phyloP scores from a whole-genome alignment of 2,329 filamentous ascomycete species.

The Alternaria solani region DNA sequence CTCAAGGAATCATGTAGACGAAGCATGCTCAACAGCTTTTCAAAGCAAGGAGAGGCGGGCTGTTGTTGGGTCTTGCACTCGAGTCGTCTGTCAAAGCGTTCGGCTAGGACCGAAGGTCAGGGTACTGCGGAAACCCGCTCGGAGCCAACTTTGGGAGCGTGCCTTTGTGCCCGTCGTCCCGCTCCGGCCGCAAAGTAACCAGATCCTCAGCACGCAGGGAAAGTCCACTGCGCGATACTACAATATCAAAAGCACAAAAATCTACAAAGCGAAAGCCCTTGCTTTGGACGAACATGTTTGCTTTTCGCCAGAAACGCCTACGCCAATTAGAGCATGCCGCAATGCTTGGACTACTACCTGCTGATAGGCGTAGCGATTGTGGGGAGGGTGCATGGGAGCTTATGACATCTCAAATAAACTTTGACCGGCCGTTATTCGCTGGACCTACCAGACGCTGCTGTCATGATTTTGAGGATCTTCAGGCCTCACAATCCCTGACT shows the following conservation, averaged over 20 bases:
- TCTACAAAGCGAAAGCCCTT: neutral
- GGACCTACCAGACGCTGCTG: slow-evolving; percentile 31
- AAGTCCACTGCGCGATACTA: slow-evolving; percentile 4
- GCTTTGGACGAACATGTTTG: slow-evolving; percentile 5
- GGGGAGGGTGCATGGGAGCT: slow-evolving; percentile 34
- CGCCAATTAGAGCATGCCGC: slow-evolving; percentile 13
- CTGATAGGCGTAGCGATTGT: slow-evolving; percentile 40
- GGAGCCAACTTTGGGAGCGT: slow-evolving; percentile 45
- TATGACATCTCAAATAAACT: slow-evolving; percentile 39
- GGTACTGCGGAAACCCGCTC: slow-evolving; percentile 30
- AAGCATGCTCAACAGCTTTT: neutral
- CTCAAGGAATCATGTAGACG: neutral
- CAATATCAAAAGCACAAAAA: slow-evolving; percentile 1
- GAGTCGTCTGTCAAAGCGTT: slow-evolving; percentile 21
- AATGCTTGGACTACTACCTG: slow-evolving; percentile 30
- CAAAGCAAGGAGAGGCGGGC: slow-evolving; percentile 9
- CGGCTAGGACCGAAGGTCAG: slow-evolving; percentile 37
- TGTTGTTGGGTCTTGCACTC: slow-evolving; percentile 14
- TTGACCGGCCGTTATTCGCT: slow-evolving; percentile 39
- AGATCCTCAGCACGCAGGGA: slow-evolving; percentile 23
- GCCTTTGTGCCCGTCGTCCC: slow-evolving; percentile 43
- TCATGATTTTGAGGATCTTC: slow-evolving; percentile 40
- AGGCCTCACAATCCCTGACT: slow-evolving; percentile 35
- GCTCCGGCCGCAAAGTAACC: slow-evolving; percentile 42
- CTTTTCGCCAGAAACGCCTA: slow-evolving; percentile 5